Percentiles rank a stretch among this genome's conserved stretches.
Conservation (phyloP, 495 filamentous ascomycete genomes). For the Penicillium simplicissimum region DNA sequence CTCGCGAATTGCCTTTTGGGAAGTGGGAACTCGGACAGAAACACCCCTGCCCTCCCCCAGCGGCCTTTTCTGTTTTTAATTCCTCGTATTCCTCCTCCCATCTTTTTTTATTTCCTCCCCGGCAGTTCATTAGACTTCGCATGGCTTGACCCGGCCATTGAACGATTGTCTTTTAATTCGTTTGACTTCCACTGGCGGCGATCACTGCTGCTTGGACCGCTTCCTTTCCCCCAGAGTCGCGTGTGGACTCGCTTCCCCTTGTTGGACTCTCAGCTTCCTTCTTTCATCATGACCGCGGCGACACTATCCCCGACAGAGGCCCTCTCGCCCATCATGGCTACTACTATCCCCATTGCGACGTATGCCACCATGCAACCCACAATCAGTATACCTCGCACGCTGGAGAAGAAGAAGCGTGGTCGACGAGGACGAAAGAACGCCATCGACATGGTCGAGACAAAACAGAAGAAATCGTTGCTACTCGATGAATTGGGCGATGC, state of each 20-base stretch:
- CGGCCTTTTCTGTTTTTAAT: neutral
- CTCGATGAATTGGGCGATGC: slow-evolving; percentile 27
- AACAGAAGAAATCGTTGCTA: slow-evolving; percentile 21
- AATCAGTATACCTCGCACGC: neutral
- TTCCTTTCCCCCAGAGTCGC: slow-evolving; percentile 2
- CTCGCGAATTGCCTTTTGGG: neutral
- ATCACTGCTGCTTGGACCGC: neutral
- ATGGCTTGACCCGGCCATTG: neutral
- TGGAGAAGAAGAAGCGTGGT: slow-evolving; percentile 22
- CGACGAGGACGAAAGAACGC: slow-evolving; percentile 12
- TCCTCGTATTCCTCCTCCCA: neutral
- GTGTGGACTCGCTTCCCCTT: neutral
- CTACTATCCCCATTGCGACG: neutral
- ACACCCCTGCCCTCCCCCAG: neutral
- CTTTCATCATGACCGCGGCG: neutral
- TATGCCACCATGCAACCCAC: neutral
- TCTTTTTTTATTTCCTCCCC: neutral
- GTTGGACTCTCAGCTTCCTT: neutral
- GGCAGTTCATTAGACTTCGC: neutral
- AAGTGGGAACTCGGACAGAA: neutral
- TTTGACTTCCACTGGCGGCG: slow-evolving; percentile 2
- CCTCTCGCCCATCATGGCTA: slow-evolving; percentile 17
- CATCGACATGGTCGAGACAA: slow-evolving; percentile 1
- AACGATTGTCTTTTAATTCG: neutral
- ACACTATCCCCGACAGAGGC: neutral